Evolutionary conservation across 768 basidiomycete genomes (phyloP), one percentile per base, ranked within the genome.

Genomic region (Bullera alba): DNA sequence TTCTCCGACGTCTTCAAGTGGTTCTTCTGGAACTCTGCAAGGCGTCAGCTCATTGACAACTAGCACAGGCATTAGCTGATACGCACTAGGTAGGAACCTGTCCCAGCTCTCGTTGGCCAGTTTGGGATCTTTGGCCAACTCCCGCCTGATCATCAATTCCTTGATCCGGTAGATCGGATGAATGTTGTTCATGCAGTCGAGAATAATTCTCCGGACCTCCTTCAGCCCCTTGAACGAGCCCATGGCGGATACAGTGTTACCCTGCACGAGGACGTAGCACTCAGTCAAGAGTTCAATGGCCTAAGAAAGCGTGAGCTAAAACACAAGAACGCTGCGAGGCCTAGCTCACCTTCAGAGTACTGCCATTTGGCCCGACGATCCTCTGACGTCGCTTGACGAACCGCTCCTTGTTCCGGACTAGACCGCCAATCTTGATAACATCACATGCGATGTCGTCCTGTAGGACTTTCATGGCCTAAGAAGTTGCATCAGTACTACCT

Each of bases 81-180:
- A 67, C 70, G 57, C 37, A 74, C 72, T 82, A 16, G 95, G 95
- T 14, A 99, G 77, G 78, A 97, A 99, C 15, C 95, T 81, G 58
- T 97, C 93, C 95, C 95, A 99, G 21, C 84, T 85, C 65, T 97
- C 91, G 12, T 77, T 83, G 1, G 86, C 91, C 16, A 99, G 80
- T 67, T 93, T 92, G 4, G 95, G 93, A 67, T 99, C 95, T 76
- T 97, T 97, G 21, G 93, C 90, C 4, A 99, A 79, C 74, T 99
- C 95, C 38, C 93, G 85, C 47, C 89, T 83, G 61, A 99, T 91
- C 95, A 99, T 99, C 25, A 99, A 79, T 75, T 97, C 95, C 91
- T 99, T 99, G 74, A 99, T 99, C 62, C 91, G 84, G 71, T 99
- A 99, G 68, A 99, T 97, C 1, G 95, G 95, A 67, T 99, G 95